Conservation (phyloP, 2,329 filamentous ascomycete species). For the Microdochium nivale region DNA sequence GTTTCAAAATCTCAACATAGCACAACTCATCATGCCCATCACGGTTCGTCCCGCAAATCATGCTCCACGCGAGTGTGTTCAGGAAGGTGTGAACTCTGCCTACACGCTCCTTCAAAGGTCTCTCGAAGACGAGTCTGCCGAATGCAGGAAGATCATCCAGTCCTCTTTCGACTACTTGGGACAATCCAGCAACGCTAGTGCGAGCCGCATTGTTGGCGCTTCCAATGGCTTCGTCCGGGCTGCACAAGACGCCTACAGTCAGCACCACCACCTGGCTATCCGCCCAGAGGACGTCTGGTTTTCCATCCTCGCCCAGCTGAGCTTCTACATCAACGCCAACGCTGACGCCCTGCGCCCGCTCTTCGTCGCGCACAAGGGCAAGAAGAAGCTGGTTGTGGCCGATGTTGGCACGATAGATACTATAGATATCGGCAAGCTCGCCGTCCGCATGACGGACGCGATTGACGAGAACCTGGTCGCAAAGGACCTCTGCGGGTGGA, state of each 20-base stretch:
- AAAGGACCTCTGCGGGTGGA: constrained; percentile 31
- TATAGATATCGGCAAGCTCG: constrained; percentile 20
- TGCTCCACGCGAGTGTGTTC: too few relatives aligned
- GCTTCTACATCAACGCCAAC: constrained; percentile 34
- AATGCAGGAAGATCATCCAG: too few relatives aligned
- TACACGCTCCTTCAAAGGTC: too few relatives aligned
- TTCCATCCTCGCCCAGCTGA: constrained; percentile 38
- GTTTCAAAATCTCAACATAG: too few relatives aligned
- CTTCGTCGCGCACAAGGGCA: constrained; percentile 33
- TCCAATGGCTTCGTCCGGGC: constrained; percentile 31
- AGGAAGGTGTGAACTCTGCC: too few relatives aligned
- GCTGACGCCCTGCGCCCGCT: constrained; percentile 30
- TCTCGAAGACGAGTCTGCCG: too few relatives aligned
- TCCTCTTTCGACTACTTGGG: too few relatives aligned
- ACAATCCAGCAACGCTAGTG: too few relatives aligned
- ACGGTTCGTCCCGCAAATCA: too few relatives aligned
- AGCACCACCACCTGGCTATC: constrained; percentile 34
- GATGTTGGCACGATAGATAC: constrained; percentile 7
- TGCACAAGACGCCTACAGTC: constrained; percentile 29
- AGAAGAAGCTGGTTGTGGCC: constrained; percentile 13
- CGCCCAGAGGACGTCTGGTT: constrained; percentile 47
- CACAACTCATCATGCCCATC: too few relatives aligned
- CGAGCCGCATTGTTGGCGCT: too few relatives aligned
- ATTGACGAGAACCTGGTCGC: constrained; percentile 33
- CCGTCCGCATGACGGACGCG: constrained; percentile 23